Percentiles rank a stretch among this genome's conserved stretches.
phyloP scores from a whole-genome alignment of 768 basidiomycete species.

The Krasilnikovozyma curviuscula region DNA sequence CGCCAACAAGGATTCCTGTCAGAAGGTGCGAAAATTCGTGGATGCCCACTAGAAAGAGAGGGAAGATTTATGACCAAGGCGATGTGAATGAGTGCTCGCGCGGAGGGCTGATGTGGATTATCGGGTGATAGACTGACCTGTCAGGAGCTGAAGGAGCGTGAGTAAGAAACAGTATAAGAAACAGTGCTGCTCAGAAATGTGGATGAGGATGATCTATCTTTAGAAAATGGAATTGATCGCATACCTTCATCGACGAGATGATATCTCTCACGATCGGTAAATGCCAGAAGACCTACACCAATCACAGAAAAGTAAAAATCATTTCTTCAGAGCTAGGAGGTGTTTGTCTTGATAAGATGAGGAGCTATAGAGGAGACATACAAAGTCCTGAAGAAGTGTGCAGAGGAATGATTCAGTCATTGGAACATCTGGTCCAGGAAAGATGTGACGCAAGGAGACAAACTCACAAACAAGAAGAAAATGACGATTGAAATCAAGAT shows the following conservation, averaged over 20 bases:
- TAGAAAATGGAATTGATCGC: too few species aligned
- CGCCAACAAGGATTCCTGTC: constrained; percentile 15
- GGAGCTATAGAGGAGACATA: not conserved
- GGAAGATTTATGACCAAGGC: constrained; percentile 44
- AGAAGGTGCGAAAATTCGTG: not conserved
- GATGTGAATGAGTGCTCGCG: constrained; percentile 58
- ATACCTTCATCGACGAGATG: too few species aligned
- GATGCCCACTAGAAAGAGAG: not conserved
- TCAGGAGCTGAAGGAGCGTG: constrained; percentile 1
- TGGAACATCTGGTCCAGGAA: too few species aligned
- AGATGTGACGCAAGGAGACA: not conserved
- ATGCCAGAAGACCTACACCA: too few species aligned
- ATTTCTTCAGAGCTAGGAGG: not conserved
- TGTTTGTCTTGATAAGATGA: not conserved
- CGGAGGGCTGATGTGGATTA: not conserved
- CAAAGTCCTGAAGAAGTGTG: not conserved
- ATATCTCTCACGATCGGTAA: too few species aligned
- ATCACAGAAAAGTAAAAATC: not conserved
- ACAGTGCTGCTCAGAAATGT: too few species aligned
- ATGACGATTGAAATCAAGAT: constrained; percentile 1
- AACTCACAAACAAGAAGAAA: not conserved
- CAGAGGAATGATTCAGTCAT: constrained; percentile 3
- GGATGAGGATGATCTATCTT: too few species aligned
- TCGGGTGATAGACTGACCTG: not conserved
- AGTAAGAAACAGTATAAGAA: constrained; percentile 27